These are phyloP conservation scores for Gonapodya prolifera DNA, from an alignment of 192 early-diverging fungal species.

Conservation along the genomic window DNA sequence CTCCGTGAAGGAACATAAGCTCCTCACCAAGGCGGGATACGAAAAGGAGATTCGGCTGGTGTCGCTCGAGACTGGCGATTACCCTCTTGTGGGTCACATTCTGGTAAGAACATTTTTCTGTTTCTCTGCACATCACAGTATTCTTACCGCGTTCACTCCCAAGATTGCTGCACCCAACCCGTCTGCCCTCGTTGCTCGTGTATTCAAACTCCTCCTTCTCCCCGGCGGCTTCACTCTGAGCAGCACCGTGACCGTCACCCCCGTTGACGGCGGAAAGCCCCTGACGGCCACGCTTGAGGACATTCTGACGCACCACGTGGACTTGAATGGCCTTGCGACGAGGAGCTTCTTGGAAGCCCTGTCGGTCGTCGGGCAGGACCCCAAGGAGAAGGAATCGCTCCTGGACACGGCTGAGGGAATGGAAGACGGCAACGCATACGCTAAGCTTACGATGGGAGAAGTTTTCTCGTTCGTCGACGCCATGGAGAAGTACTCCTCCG, in stretches of 20 bases:
- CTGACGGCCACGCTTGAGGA: neutral
- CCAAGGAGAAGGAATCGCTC: neutral
- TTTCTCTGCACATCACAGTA: too few species aligned
- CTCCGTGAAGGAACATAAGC: neutral
- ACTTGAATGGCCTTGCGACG: neutral
- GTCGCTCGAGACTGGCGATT: neutral
- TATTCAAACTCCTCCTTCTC: neutral
- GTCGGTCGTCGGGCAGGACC: neutral
- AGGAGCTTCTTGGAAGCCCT: constrained; percentile 2
- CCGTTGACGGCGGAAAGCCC: neutral
- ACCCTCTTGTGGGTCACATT: neutral
- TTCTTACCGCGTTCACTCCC: neutral
- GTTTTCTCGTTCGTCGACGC: constrained; percentile 3
- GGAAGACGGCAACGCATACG: constrained; percentile 4
- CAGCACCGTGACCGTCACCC: neutral
- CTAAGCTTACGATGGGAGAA: neutral
- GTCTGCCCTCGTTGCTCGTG: neutral
- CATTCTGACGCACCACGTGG: neutral
- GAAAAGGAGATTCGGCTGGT: neutral
- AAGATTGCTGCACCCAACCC: neutral
- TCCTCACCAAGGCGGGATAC: neutral
- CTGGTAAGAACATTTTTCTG: neutral
- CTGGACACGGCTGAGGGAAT: constrained; percentile 1
- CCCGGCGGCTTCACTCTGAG: neutral
- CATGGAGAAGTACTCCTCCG: constrained; percentile 1